Conservation (phyloP, 345 rosid genomes). For the Clausena lansium region DNA sequence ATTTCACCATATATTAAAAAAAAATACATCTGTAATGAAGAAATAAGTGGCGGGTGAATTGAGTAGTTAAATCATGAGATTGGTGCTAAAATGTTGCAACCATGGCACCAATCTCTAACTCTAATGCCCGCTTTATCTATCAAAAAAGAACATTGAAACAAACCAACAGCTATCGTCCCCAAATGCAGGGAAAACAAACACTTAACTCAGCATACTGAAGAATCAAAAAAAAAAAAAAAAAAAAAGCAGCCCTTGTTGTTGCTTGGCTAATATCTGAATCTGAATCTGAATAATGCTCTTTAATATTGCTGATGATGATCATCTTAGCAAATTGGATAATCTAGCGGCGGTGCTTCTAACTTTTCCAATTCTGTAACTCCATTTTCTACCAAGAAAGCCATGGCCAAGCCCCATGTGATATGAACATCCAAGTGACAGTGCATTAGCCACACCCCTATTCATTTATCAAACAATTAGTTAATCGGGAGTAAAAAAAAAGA, state of each 20-base stretch:
- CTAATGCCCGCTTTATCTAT: conserved; percentile 17
- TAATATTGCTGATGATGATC: background rate
- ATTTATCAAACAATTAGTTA: background rate
- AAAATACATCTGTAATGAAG: conserved; percentile 16
- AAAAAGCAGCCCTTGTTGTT: conserved; percentile 2
- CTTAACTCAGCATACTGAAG: background rate
- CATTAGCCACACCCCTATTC: conserved; percentile 82
- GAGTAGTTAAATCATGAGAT: conserved; percentile 5
- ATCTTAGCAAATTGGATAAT: conserved; percentile 60
- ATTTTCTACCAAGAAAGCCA: conserved; percentile 81
- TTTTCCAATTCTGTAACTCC: conserved; percentile 60
- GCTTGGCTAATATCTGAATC: conserved; percentile 8
- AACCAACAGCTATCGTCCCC: conserved; percentile 24
- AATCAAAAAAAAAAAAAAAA: background rate
- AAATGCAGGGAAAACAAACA: conserved; percentile 36
- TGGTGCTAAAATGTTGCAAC: conserved; percentile 8
- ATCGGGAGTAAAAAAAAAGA: too few relatives aligned
- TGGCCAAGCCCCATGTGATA: conserved; percentile 79
- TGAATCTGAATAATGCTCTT: background rate
- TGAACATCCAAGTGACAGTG: conserved; percentile 97
- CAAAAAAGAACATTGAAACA: conserved; percentile 17
- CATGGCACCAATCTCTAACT: conserved; percentile 6
- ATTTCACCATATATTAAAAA: background rate
- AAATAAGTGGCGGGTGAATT: conserved; percentile 4
- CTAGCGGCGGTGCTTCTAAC: conserved; percentile 64